A percentile compares a stretch with the other conserved stretches of the same genome.
Conservation (phyloP, 176 grass and related monocot genomes). For the Oryza nivara region DNA sequence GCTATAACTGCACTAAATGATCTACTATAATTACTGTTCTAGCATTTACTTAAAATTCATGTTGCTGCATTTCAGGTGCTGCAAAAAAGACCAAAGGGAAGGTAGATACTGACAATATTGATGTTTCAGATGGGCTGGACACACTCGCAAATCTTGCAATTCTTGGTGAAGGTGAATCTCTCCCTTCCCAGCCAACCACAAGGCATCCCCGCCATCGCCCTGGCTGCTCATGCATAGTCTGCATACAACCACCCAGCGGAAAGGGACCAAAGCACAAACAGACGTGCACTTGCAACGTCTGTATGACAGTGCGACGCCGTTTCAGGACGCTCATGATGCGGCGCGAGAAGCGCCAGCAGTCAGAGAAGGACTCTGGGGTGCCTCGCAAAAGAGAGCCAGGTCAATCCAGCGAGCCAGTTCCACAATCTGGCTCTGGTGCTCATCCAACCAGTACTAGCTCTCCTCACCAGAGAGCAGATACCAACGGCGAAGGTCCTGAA, state of each 20-base stretch:
- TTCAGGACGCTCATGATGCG: conserved; percentile 97
- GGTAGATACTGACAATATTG: conserved; percentile 68
- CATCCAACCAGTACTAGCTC: neutral
- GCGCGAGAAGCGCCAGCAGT: conserved; percentile 67
- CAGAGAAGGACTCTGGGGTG: conserved; percentile 52
- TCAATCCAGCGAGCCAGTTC: conserved; percentile 40
- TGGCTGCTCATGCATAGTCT: conserved; percentile 97
- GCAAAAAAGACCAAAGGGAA: conserved; percentile 64
- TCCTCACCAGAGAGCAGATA: conserved; percentile 40
- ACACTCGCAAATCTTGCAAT: conserved; percentile 98
- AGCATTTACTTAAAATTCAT: neutral
- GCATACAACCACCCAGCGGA: conserved; percentile 98
- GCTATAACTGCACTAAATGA: neutral
- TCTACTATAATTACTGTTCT: conserved; percentile 2
- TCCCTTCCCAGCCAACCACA: conserved; percentile 78
- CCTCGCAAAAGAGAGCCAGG: conserved; percentile 47
- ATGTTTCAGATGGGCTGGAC: conserved; percentile 74
- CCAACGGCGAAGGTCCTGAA: conserved; percentile 39
- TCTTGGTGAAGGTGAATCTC: conserved; percentile 80
- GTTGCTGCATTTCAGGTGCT: conserved; percentile 44
- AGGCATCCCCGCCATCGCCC: conserved; percentile 90
- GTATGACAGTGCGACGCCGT: conserved; percentile 86
- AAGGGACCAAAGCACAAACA: conserved; percentile 99
- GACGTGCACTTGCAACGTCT: conserved; percentile 92
- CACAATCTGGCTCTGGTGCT: conserved; percentile 15